These are phyloP conservation scores for Durio zibethinus DNA, from an alignment of 345 rosid genomes.

Conservation along the genomic window DNA sequence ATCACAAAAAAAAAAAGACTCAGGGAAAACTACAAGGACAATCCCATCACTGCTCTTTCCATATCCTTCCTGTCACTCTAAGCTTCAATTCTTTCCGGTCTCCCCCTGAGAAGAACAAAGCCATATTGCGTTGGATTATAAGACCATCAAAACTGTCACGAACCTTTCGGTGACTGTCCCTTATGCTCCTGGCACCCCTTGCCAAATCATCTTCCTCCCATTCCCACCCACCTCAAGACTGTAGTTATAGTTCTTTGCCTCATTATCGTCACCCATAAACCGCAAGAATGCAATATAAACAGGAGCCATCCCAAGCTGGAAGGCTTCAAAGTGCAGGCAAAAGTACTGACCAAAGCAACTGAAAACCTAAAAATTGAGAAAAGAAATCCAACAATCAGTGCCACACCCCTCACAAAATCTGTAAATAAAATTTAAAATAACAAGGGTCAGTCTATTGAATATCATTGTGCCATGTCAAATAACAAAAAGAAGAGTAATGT, in stretches of 20 bases:
- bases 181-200: constrained; percentile 74
- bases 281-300: constrained; percentile 76
- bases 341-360: constrained; percentile 82
- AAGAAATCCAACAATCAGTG: not conserved
- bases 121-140: constrained; percentile 74
- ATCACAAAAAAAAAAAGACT: not conserved
- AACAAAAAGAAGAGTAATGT: not conserved
- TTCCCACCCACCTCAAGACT: constrained; percentile 87
- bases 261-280: constrained; percentile 78
- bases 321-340: constrained; percentile 78
- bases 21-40: not conserved
- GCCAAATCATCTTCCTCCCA: constrained; percentile 73
- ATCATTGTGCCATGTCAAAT: not conserved
- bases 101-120: constrained; percentile 78
- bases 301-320: constrained; percentile 76
- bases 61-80: constrained; percentile 75
- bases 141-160: constrained; percentile 84
- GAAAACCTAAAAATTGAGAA: constrained; percentile 43
- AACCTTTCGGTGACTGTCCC: constrained; percentile 75
- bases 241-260: constrained; percentile 72
- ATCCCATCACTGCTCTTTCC: constrained; percentile 64
- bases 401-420: not conserved
- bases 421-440: not conserved
- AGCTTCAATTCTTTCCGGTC: constrained; percentile 77
- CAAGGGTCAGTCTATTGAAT: not conserved